Evolutionary conservation across 805 yeast species (phyloP).

Genomic region (Komagataella populi): DNA sequence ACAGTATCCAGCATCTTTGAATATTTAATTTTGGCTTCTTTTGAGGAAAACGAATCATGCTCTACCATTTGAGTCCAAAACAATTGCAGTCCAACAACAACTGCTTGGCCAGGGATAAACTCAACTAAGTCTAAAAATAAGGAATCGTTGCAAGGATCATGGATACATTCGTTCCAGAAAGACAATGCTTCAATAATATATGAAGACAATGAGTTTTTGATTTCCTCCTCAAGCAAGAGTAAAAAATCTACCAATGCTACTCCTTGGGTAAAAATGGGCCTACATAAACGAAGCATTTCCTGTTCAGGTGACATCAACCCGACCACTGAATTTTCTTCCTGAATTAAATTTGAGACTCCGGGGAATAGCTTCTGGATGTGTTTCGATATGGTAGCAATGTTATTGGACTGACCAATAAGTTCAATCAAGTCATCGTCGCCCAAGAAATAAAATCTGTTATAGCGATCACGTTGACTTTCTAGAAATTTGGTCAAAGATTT

Average conservation of each 20-base stretch:
- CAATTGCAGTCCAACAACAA: not conserved
- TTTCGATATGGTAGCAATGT: conserved; percentile 31
- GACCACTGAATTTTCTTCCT: conserved; percentile 13
- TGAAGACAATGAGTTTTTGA: not conserved
- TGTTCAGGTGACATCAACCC: conserved; percentile 53
- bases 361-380: conserved; percentile 63
- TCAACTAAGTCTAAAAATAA: not conserved
- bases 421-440: conserved; percentile 87
- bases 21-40: not conserved
- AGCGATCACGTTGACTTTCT: conserved; percentile 63
- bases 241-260: not conserved
- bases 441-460: conserved; percentile 74
- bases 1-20: not conserved
- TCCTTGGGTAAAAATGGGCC: not conserved
- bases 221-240: not conserved
- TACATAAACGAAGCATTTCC: conserved; percentile 29
- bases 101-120: not conserved
- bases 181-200: not conserved
- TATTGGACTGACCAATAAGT: conserved; percentile 53
- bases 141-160: not conserved
- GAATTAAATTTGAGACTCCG: conserved; percentile 36
- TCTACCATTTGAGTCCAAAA: not conserved
- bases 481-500: conserved; percentile 63
- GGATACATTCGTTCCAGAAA: not conserved
- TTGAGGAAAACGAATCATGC: not conserved